Conservation (phyloP, 106 monocot genomes). For the Iris macrosiphon region DNA sequence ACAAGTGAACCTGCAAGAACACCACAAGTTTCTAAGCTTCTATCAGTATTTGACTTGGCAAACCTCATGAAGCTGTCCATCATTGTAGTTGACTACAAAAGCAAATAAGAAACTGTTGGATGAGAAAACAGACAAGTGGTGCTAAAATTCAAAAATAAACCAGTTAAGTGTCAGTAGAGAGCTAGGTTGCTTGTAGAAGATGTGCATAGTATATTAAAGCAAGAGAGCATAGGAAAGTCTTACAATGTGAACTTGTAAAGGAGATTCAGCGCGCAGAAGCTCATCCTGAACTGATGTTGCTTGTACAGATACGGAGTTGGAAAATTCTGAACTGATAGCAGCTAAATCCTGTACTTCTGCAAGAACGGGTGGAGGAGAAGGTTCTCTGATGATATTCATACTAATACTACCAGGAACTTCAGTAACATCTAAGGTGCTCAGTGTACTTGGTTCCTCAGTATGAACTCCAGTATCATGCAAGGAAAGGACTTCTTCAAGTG, state of each 20-base stretch:
- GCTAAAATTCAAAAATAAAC: background rate
- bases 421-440: slow-evolving; percentile 12
- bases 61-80: slow-evolving; percentile 91
- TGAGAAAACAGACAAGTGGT: background rate
- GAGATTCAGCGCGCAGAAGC: slow-evolving; percentile 49
- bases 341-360: slow-evolving; percentile 70
- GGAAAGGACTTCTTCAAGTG: slow-evolving; percentile 60
- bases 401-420: slow-evolving; percentile 30
- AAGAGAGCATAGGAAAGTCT: too few species aligned
- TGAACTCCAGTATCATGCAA: slow-evolving; percentile 40
- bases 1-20: slow-evolving; percentile 97
- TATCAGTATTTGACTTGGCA: slow-evolving; percentile 84
- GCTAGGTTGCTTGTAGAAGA: too few species aligned
- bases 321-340: slow-evolving; percentile 21
- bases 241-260: slow-evolving; percentile 84
- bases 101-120: background rate
- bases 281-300: slow-evolving; percentile 47
- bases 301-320: slow-evolving; percentile 20
- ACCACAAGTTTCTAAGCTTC: slow-evolving; percentile 91
- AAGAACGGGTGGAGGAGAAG: slow-evolving; percentile 74
- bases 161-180: too few species aligned
- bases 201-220: too few species aligned
- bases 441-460: slow-evolving; percentile 31
- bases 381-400: slow-evolving; percentile 58
- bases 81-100: slow-evolving; percentile 59